Conservation (phyloP, 768 basidiomycete species). For the Trametes punicea region DNA sequence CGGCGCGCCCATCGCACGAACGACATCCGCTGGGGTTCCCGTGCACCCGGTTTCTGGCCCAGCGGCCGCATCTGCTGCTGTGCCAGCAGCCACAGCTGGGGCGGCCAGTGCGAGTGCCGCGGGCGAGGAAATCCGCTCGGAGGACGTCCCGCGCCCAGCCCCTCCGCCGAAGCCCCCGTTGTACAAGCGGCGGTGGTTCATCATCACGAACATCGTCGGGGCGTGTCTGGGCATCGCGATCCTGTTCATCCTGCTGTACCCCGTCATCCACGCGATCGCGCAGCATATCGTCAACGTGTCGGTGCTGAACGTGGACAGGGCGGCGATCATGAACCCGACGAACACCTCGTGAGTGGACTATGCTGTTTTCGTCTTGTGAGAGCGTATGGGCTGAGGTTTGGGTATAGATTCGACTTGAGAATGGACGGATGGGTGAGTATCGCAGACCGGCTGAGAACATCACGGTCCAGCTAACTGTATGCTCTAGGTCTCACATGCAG, state of each 20-base stretch:
- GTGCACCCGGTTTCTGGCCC: slow-evolving; percentile 14
- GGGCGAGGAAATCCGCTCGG: slow-evolving; percentile 1
- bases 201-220: slow-evolving; percentile 50
- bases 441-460: background rate
- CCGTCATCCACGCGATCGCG: slow-evolving; percentile 62
- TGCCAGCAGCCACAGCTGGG: background rate
- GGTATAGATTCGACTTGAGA: slow-evolving; percentile 45
- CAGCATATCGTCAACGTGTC: slow-evolving; percentile 60
- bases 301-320: slow-evolving; percentile 50
- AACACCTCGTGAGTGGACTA: slow-evolving; percentile 50
- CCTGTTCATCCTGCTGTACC: slow-evolving; percentile 65
- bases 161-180: slow-evolving; percentile 37
- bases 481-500: slow-evolving; percentile 59
- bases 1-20: background rate
- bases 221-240: slow-evolving; percentile 55
- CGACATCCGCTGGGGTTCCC: slow-evolving; percentile 13
- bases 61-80: slow-evolving; percentile 10
- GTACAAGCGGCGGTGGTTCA: slow-evolving; percentile 64
- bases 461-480: background rate
- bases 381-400: background rate
- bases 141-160: slow-evolving; percentile 12
- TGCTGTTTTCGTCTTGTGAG: background rate
- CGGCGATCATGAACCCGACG: slow-evolving; percentile 48
- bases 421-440: slow-evolving; percentile 52
- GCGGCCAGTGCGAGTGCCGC: background rate